Conservation (phyloP, 768 basidiomycete genomes). For the Boletus sp. region DNA sequence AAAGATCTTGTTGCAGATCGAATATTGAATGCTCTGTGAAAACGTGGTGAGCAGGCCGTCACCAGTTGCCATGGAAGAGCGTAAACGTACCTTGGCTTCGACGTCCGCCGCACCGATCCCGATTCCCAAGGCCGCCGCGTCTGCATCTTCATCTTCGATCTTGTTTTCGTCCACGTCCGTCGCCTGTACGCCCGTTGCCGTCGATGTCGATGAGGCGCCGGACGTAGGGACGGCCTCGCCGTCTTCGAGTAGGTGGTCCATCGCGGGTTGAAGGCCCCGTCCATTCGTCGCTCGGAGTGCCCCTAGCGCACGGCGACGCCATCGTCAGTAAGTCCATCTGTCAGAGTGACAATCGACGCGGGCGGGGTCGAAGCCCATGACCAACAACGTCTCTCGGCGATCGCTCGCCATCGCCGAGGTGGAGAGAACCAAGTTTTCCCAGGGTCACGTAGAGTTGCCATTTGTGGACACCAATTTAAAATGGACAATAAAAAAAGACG, state of each 20-base stretch:
- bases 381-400: slow-evolving; percentile 69
- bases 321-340: not conserved
- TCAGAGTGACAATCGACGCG: slow-evolving; percentile 74
- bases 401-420: slow-evolving; percentile 45
- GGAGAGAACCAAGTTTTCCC: too few species aligned
- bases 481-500: too few species aligned
- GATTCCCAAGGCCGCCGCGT: slow-evolving; percentile 55
- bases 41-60: not conserved
- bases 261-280: slow-evolving; percentile 84
- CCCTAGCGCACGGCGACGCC: slow-evolving; percentile 48
- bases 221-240: slow-evolving; percentile 50
- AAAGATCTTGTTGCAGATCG: slow-evolving; percentile 84
- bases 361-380: slow-evolving; percentile 84
- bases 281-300: slow-evolving; percentile 81
- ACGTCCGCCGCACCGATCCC: slow-evolving; percentile 39
- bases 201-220: not conserved
- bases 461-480: too few species aligned
- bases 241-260: slow-evolving; percentile 86
- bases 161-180: slow-evolving; percentile 51
- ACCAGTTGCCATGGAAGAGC: not conserved
- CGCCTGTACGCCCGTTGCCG: slow-evolving; percentile 16
- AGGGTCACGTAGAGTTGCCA: too few species aligned
- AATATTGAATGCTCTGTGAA: slow-evolving; percentile 76
- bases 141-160: slow-evolving; percentile 54
- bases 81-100: slow-evolving; percentile 61